These are phyloP conservation scores for Neocucurbitaria cava DNA, from an alignment of 2,329 filamentous ascomycete genomes.

Conservation along the genomic window DNA sequence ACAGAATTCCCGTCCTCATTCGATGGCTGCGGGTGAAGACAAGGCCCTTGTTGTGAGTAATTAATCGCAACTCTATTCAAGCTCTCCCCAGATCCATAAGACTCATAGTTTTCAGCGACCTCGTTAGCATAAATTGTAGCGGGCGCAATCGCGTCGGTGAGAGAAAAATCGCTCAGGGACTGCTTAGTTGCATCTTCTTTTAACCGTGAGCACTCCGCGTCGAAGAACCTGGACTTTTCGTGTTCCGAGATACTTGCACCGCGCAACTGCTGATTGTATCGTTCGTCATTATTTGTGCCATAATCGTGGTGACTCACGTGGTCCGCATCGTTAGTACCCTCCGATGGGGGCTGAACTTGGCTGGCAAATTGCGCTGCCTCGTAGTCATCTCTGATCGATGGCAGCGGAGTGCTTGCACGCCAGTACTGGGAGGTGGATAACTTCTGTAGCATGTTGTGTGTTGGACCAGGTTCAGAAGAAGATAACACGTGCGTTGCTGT, in stretches of 20 bases:
- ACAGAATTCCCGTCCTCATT: neutral
- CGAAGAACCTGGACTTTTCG: neutral
- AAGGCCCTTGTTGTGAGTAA: conserved; percentile 4
- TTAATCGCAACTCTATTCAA: neutral
- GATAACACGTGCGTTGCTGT: conserved; percentile 3
- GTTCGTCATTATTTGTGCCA: neutral
- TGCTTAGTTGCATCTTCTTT: neutral
- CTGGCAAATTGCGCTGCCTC: conserved; percentile 13
- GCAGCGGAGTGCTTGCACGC: conserved; percentile 20
- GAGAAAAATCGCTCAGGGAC: neutral
- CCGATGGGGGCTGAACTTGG: neutral
- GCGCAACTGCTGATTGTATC: neutral
- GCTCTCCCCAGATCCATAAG: neutral
- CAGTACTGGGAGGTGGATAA: conserved; percentile 9
- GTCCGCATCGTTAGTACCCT: neutral
- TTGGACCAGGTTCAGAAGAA: neutral
- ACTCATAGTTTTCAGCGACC: neutral
- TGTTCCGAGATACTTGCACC: neutral
- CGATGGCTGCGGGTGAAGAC: neutral
- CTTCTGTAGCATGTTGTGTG: conserved; percentile 2
- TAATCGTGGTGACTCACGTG: neutral
- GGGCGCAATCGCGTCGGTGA: neutral
- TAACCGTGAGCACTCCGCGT: neutral
- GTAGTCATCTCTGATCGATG: conserved; percentile 15
- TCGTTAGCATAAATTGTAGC: neutral